Percentiles rank a stretch among this genome's conserved stretches.
Evolutionary conservation across 1,139 yeast genomes (phyloP).

Genomic region (Saccharomycopsis phalli): DNA sequence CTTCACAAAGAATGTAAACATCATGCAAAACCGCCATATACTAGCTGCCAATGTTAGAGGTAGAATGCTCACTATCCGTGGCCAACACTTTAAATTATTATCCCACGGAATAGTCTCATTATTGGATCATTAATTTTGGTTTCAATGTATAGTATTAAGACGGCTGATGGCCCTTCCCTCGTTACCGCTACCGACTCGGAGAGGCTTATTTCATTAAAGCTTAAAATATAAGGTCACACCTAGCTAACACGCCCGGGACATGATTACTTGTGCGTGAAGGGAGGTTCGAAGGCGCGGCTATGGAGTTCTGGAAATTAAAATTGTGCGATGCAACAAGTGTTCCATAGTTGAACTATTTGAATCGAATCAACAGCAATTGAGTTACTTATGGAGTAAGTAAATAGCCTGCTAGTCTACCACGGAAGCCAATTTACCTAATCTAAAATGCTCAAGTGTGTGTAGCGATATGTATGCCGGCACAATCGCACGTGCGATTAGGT

Average conservation of each 20-base stretch:
- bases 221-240: conserved; percentile 28
- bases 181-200: conserved; percentile 34
- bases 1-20: no score
- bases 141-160: conserved; percentile 35
- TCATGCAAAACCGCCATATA: no score
- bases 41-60: conserved; percentile 43
- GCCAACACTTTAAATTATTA: conserved; percentile 40
- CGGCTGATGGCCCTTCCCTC: conserved; percentile 31
- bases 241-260: conserved; percentile 34
- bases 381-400: no score
- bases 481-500: no score
- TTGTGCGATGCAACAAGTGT: conserved; percentile 32
- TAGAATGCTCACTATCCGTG: conserved; percentile 39
- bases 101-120: conserved; percentile 40
- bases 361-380: no score
- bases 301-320: conserved; percentile 28
- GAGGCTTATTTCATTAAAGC: conserved; percentile 31
- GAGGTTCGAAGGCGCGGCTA: conserved; percentile 34
- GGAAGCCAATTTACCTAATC: no score
- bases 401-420: no score
- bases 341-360: conserved; percentile 30
- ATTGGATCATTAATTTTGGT: conserved; percentile 34
- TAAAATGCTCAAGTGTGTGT: no score
- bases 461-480: no score
- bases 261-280: conserved; percentile 32